Evolutionary conservation across 2,329 filamentous ascomycete genomes (phyloP).

Genomic region (Colletotrichum sp.): DNA sequence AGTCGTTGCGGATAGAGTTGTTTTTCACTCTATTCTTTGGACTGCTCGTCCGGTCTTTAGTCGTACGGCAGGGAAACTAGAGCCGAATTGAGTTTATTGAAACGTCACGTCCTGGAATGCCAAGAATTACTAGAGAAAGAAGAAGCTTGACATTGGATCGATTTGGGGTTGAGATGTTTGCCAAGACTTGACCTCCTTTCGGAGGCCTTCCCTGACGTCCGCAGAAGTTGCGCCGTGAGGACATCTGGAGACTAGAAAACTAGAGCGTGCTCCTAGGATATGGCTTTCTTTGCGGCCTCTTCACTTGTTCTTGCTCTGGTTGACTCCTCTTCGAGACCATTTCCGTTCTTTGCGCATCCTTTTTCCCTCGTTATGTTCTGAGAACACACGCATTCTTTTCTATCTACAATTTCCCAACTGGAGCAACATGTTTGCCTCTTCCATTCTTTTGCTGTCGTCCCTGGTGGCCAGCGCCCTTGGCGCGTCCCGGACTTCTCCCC

Average conservation of each 20-base stretch:
- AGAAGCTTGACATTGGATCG: background rate
- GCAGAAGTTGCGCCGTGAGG: background rate
- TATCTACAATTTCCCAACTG: background rate
- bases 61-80: background rate
- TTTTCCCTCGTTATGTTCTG: slow-evolving; percentile 7
- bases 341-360: background rate
- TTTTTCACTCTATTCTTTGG: background rate
- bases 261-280: background rate
- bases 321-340: background rate
- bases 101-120: background rate
- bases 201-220: background rate
- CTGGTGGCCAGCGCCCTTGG: slow-evolving; percentile 19
- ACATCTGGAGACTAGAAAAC: background rate
- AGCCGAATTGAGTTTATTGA: slow-evolving; percentile 11
- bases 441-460: slow-evolving; percentile 18
- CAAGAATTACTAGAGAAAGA: background rate
- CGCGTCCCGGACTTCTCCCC: slow-evolving; percentile 32
- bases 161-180: background rate
- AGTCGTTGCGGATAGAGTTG: background rate
- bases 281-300: background rate
- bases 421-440: slow-evolving; percentile 1
- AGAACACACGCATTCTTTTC: background rate
- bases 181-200: background rate
- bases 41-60: background rate
- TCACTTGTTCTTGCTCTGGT: background rate